phyloP scores from a whole-genome alignment of 345 rosid species.

The Pistacia integerrima region DNA sequence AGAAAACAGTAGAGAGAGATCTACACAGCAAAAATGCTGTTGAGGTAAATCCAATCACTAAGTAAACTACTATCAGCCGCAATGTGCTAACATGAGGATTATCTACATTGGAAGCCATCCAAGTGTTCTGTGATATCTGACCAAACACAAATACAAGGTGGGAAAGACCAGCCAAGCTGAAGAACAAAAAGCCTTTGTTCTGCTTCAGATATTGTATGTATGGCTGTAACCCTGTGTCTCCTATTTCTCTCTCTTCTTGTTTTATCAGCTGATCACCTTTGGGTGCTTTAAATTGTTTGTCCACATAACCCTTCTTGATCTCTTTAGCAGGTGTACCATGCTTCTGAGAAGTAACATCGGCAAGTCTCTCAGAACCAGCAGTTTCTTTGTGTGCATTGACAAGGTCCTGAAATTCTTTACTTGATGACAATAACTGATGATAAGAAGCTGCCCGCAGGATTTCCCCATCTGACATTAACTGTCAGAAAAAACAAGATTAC shows the following conservation, averaged over 20 bases:
- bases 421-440: conserved; percentile 59
- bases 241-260: conserved; percentile 75
- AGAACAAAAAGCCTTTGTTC: conserved; percentile 62
- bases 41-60: conserved; percentile 49
- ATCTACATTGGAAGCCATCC: conserved; percentile 83
- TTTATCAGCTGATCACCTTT: conserved; percentile 78
- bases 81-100: conserved; percentile 56
- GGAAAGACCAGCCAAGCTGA: conserved; percentile 38
- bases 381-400: too few species aligned
- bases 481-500: conserved; percentile 25
- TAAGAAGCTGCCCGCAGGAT: conserved; percentile 73
- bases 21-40: conserved; percentile 42
- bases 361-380: too few species aligned
- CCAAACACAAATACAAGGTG: conserved; percentile 51
- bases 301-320: too few species aligned
- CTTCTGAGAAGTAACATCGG: too few species aligned
- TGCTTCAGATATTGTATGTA: conserved; percentile 65
- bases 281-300: conserved; percentile 12
- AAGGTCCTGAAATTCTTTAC: conserved; percentile 49
- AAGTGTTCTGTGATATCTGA: conserved; percentile 64
- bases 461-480: conserved; percentile 94
- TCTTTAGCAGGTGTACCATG: too few species aligned
- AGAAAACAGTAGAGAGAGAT: conserved; percentile 45
- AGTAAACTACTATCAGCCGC: conserved; percentile 53
- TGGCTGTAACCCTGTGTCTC: conserved; percentile 79